A percentile compares a stretch with the other conserved stretches of the same genome.
phyloP scores from a whole-genome alignment of 1,139 yeast genomes.

The Meyerozyma smithsonii region DNA sequence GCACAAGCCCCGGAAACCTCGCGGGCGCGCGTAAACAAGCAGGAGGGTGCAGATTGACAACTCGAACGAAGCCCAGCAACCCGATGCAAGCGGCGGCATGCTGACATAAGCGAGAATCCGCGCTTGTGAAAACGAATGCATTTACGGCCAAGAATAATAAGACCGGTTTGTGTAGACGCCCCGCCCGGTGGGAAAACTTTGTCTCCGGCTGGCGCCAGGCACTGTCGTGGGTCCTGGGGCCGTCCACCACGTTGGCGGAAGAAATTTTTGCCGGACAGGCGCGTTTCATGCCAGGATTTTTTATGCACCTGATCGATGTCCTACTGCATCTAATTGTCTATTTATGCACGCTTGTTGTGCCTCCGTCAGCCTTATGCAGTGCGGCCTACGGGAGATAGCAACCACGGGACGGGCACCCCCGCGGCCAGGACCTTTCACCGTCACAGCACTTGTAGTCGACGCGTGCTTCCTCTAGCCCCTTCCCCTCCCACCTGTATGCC shows the following conservation, averaged over 20 bases:
- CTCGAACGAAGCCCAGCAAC: background rate
- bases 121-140: background rate
- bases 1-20: background rate
- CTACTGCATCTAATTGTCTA: background rate
- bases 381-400: background rate
- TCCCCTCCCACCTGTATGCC: background rate
- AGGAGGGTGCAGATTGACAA: background rate
- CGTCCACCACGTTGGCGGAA: too few relatives aligned
- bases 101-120: background rate
- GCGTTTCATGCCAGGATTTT: background rate
- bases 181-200: too few relatives aligned
- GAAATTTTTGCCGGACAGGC: background rate
- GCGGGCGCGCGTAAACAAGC: background rate
- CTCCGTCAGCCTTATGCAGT: background rate
- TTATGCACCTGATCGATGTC: conserved; percentile 1
- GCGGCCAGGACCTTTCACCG: too few relatives aligned
- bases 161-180: too few relatives aligned
- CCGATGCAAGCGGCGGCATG: background rate
- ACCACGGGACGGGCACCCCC: background rate
- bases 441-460: too few relatives aligned
- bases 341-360: background rate
- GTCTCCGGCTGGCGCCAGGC: too few relatives aligned
- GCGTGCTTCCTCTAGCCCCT: background rate
- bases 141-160: too few relatives aligned
- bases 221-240: too few relatives aligned